Evolutionary conservation across 2,329 filamentous ascomycete species (phyloP), one percentile per base, ranked within the genome.

Genomic region (Colletotrichum sp.): DNA sequence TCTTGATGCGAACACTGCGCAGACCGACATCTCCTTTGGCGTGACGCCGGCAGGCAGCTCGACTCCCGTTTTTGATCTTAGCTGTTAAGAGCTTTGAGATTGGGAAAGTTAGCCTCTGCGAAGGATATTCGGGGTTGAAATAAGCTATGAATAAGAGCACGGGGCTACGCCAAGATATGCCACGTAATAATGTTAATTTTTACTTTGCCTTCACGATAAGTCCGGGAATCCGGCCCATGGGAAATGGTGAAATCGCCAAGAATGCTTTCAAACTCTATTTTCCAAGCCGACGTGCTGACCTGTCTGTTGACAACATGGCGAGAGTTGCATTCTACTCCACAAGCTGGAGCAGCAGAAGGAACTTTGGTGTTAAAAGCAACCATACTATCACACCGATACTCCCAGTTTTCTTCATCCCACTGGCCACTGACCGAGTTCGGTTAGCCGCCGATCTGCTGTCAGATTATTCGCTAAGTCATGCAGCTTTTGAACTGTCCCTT

Each of bases 1-100:
- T 24, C 13, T 66, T 18, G 75, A 77, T n/a, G 66, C 75, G 24
- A 77, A 77, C 44, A 66, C 72, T 4, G 66, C 64, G 12, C 73
- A 76, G 44, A 64, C 57, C 21, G 70, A 73, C 15, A 69, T 73
- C 13, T 63, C 44, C 12, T 76, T 76, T 24, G 73, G 73, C 24
- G 34, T 76, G 6, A 73, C 65, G 26, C 64, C 44, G 13, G 28
- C 49, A 24, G 64, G 73, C 16, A 69, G 71, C 44, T 73, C 70
- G 26, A 63, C 26, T 12, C 73, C 73, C 3, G 59, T 73, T 28
- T 76, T 76, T 21, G 70, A 76, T 26, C 59, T 76, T 1, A 73
- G 44, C 13, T 76, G 73, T 32, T 60, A 24, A 69, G n/a, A n/a
- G 12, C 12, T 13, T n/a, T 3, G 39, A 26, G 5, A 21, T 10